Base-by-base conservation (phyloP, 306 rosid genomes). In the Fragaria nilgerrensis region DNA sequence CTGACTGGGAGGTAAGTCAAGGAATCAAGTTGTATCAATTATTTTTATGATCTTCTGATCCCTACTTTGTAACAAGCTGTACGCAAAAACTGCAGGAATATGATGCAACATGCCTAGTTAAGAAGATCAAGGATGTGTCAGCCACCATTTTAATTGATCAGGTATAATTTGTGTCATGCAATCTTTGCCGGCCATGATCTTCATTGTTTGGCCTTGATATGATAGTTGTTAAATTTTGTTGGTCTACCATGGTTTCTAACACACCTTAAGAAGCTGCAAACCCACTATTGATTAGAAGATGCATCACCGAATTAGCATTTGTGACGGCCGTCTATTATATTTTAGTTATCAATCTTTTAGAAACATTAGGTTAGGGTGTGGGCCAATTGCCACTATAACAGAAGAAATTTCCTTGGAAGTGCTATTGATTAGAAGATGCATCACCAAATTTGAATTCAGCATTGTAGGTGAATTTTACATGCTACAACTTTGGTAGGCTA, bases 61-160 rank as follows among this genome's bases (percentile, higher is more conserved):
- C 56, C 36, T 74, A 62, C 72, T 44, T 58, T 43, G 20, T 45
- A 37, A 85, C 64, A 74, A 72, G 2, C 79, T 55, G 10, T 45
- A 27, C 49, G 36, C 65, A 62, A 73, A 79, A 87, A 39, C n/a
- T 83, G 88, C 91, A 95, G 98, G 97, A 90, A 34, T 92, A 92
- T 63, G 98, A 95, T 62, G 97, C 98, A 62, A 90, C 96, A 78
- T 75, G 27, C 85, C 85, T 92, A 59, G 65, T 92, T 16, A 74
- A 75, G 1, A 95, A 92, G 87, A 78, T 76, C 49, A 67, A 47
- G 9, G 84, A 92, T 77, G 88, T 89, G 25, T 81, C 87, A 49
- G 78, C 89, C 39, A 85, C 89, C 84, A 92, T 95, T 82, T 84
- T 95, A 85, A 95, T 95, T 72, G 98, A 95, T 81, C 98, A 95